These are phyloP conservation scores for Hemisphaericaspora subhashii DNA, from an alignment of 1,139 yeast species.

Conservation along the genomic window DNA sequence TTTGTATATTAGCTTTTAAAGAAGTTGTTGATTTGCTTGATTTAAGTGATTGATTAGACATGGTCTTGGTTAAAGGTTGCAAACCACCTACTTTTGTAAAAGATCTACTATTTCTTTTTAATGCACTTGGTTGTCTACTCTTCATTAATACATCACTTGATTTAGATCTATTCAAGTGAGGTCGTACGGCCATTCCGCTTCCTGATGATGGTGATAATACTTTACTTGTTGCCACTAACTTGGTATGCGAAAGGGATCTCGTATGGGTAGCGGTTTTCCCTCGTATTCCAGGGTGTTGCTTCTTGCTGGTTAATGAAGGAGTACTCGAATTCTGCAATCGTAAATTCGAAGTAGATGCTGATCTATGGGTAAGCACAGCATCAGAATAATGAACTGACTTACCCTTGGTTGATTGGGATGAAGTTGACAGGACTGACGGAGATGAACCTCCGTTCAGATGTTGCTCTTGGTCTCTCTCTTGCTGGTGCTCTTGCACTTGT, in stretches of 20 bases:
- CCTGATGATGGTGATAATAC: conserved; percentile 19
- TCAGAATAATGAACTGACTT: conserved; percentile 1
- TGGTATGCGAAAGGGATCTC: conserved; percentile 38
- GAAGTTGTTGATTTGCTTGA: conserved; percentile 38
- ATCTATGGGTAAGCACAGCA: conserved; percentile 4
- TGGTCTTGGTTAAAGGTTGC: conserved; percentile 43
- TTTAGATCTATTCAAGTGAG: conserved; percentile 40
- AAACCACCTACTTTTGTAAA: conserved; percentile 36
- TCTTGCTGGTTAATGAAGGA: conserved; percentile 8
- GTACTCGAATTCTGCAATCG: conserved; percentile 8
- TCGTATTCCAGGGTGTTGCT: conserved; percentile 6
- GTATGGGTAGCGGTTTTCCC: conserved; percentile 16
- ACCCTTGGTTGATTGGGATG: conserved; percentile 8
- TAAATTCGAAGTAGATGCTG: conserved; percentile 12
- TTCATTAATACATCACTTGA: conserved; percentile 43
- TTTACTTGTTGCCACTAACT: conserved; percentile 14
- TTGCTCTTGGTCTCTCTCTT: not conserved
- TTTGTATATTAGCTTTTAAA: conserved; percentile 29
- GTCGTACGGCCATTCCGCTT: conserved; percentile 19
- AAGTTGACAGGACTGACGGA: conserved; percentile 11
- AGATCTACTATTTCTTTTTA: conserved; percentile 40
- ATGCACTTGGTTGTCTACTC: conserved; percentile 20
- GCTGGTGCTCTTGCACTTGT: not conserved
- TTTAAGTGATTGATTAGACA: conserved; percentile 29
- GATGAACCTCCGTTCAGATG: conserved; percentile 2